A percentile compares a stretch with the other conserved stretches of the same genome.
Evolutionary conservation across 2,329 filamentous ascomycete species (phyloP).

Genomic region (Diaporthe australafricana): DNA sequence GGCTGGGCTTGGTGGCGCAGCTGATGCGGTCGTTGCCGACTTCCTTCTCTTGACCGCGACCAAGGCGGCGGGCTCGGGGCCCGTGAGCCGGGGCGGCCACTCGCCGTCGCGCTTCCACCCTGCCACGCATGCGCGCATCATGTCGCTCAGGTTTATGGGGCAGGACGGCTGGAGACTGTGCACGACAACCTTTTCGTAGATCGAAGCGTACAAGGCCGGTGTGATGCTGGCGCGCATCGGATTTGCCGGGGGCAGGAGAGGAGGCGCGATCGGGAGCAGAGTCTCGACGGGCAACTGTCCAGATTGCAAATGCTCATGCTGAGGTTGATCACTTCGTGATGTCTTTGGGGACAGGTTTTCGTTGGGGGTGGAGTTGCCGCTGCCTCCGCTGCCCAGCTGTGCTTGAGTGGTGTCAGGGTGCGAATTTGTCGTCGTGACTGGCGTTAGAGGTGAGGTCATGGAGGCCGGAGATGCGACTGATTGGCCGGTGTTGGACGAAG

Average conservation of each 20-base stretch:
- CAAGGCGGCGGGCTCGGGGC: slow-evolving; percentile 56
- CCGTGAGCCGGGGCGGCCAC: slow-evolving; percentile 79
- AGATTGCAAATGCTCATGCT: slow-evolving; percentile 6
- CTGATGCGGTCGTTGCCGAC: slow-evolving; percentile 40
- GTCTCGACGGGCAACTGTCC: slow-evolving; percentile 65
- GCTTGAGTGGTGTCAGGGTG: slow-evolving; percentile 27
- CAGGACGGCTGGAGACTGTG: slow-evolving; percentile 85
- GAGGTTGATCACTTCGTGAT: slow-evolving; percentile 38
- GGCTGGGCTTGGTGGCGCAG: slow-evolving; percentile 9
- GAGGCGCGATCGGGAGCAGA: slow-evolving; percentile 78
- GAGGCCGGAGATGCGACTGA: slow-evolving; percentile 37
- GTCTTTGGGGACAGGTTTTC: slow-evolving; percentile 33
- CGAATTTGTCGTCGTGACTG: slow-evolving; percentile 35
- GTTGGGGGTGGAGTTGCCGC: slow-evolving; percentile 37
- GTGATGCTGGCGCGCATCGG: slow-evolving; percentile 82
- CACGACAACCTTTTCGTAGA: slow-evolving; percentile 90
- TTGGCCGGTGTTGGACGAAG: slow-evolving; percentile 52
- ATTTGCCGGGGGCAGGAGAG: slow-evolving; percentile 79
- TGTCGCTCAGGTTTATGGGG: slow-evolving; percentile 86
- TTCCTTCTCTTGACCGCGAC: slow-evolving; percentile 56
- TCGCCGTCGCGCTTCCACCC: slow-evolving; percentile 95
- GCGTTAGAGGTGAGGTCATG: slow-evolving; percentile 42
- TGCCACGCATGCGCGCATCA: slow-evolving; percentile 83
- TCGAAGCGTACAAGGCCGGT: slow-evolving; percentile 78
- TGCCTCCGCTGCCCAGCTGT: slow-evolving; percentile 18